Base-by-base conservation (phyloP, 306 rosid species). In the Prosopis cineraria region DNA sequence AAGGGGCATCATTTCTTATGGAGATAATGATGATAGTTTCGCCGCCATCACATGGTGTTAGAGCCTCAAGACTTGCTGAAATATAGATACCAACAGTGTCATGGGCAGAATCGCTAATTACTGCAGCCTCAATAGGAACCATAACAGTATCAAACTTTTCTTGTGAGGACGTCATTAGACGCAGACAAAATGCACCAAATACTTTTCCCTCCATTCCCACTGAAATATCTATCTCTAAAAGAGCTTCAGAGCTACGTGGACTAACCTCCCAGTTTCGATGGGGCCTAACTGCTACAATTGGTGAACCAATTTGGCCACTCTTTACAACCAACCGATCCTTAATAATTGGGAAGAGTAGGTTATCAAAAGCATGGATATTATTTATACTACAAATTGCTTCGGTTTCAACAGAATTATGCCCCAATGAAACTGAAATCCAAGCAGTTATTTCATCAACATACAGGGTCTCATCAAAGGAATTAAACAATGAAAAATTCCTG, bases 121-220 rank as follows among this genome's bases (percentile, higher is more conserved):
- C 74, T 84, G 90, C 88, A 45, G 88, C 97, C 88, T 93, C 97
- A 79, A 95, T 84, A 70, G 98, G 97, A 81, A 95, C 88, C 83
- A 90, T 77, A 82, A 95, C 68, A 34, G 85, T 89, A 72, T 95
- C 97, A 63, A 84, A 79, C 79, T 81, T 80, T 73, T 88, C 89
- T 78, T 90, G 85, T 39, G 96, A 95, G 56, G 94, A 77, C 79
- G 94, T 88, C 41, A 82, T 75, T 82, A 95, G 79, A 85, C 81
- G 91, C 87, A 95, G 75, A 86, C 93, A 93, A 86, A 95, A 75
- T 72, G 93, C 95, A 59, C 98, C 98, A 69, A 75, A 62, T 33
- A 95, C 52, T 80, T 82, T 95, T 60, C 93, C 99, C 30, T 87
- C 91, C 33, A 79, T 77, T 59, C 87, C 92, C 63, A 70, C 80